Percentiles rank a stretch among this genome's conserved stretches.
Conservation (phyloP, 2,329 filamentous ascomycete genomes). For the Diaporthe caulivora region DNA sequence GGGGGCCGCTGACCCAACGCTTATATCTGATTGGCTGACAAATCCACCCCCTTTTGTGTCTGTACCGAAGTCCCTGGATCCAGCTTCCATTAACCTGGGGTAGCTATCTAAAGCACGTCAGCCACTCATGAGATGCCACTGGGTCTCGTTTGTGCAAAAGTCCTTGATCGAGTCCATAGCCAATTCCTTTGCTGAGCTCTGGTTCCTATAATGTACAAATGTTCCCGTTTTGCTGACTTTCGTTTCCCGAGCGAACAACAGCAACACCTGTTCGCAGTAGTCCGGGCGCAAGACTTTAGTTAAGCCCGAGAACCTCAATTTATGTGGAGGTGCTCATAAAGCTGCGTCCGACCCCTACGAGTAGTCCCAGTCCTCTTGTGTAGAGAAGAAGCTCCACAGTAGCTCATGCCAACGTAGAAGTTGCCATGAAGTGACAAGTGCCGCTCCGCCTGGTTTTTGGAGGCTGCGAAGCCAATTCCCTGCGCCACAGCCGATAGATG, state of each 20-base stretch:
- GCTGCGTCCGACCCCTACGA: not conserved
- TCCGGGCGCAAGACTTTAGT: not conserved
- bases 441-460: not conserved
- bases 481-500: not conserved
- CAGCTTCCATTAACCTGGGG: not conserved
- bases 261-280: not conserved
- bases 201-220: not conserved
- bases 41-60: not conserved
- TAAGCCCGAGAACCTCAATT: not conserved
- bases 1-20: constrained; percentile 4
- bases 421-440: not conserved
- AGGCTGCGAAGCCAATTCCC: not conserved
- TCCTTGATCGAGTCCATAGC: not conserved
- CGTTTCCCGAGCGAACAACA: not conserved
- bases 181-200: not conserved
- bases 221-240: not conserved
- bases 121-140: not conserved
- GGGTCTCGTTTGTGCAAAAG: too few relatives aligned
- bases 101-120: not conserved
- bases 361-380: not conserved
- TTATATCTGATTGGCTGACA: not conserved
- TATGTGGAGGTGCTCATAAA: not conserved
- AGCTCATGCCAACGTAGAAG: not conserved
- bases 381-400: not conserved
- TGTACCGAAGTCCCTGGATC: not conserved